A percentile compares a stretch with the other conserved stretches of the same genome.
Conservation (phyloP, 192 early-diverging fungal genomes). For the Kappamyces sp. region DNA sequence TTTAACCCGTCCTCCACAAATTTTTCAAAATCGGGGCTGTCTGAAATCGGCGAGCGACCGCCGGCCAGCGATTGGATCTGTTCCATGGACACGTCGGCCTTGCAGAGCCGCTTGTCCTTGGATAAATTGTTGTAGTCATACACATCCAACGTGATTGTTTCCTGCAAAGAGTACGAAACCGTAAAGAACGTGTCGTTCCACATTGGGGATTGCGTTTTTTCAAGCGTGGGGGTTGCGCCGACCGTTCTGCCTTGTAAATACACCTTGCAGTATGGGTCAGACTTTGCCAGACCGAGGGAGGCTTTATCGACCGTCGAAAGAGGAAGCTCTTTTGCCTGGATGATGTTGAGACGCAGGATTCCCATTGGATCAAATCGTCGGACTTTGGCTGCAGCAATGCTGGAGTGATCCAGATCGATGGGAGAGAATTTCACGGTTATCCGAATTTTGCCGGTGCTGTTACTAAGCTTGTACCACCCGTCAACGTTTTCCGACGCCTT, state of each 20-base stretch:
- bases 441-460: constrained; percentile 46
- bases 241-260: constrained; percentile 54
- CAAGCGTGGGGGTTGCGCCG: constrained; percentile 72
- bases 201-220: constrained; percentile 76
- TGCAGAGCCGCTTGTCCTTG: constrained; percentile 82
- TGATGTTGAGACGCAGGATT: constrained; percentile 68
- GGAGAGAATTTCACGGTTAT: constrained; percentile 75
- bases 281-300: constrained; percentile 49
- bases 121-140: constrained; percentile 84
- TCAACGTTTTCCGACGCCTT: constrained; percentile 35
- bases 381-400: constrained; percentile 37
- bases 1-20: constrained; percentile 35
- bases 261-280: constrained; percentile 86
- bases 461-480: constrained; percentile 63
- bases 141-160: constrained; percentile 68
- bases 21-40: constrained; percentile 18
- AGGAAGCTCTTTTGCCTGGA: constrained; percentile 64
- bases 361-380: constrained; percentile 60
- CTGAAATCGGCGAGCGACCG: constrained; percentile 5
- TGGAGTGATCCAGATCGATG: constrained; percentile 61
- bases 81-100: constrained; percentile 20
- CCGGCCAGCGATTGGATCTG: neutral
- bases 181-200: constrained; percentile 90
- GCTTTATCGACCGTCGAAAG: neutral
- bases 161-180: constrained; percentile 68